These are phyloP conservation scores for Bassia scoparia DNA, from an alignment of 148 eudicot species.

Conservation along the genomic window DNA sequence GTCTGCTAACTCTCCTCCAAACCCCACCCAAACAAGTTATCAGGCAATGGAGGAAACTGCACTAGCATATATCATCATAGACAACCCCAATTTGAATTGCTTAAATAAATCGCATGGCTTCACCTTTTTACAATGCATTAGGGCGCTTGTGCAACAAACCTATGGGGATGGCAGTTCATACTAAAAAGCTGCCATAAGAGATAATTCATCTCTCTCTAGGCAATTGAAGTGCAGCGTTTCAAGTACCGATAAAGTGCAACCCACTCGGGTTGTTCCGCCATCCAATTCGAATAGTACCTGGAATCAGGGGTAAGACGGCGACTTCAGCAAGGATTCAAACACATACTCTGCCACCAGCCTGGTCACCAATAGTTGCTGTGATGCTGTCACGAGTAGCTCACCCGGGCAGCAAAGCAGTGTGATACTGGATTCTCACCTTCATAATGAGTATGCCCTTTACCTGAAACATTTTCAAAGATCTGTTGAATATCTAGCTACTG, in stretches of 20 bases:
- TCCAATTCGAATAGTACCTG: too few species aligned
- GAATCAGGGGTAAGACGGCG: too few species aligned
- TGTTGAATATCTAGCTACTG: too few species aligned
- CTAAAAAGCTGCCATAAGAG: constrained; percentile 88
- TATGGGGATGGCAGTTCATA: constrained; percentile 93
- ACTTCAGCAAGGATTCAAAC: too few species aligned
- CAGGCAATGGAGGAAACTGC: constrained; percentile 96
- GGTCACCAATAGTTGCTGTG: too few species aligned
- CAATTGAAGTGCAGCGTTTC: constrained; percentile 72
- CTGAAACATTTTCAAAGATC: too few species aligned
- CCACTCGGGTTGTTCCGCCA: constrained; percentile 92
- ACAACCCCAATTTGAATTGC: constrained; percentile 53
- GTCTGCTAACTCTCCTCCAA: constrained; percentile 65
- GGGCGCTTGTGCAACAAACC: constrained; percentile 85
- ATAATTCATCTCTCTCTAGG: constrained; percentile 90
- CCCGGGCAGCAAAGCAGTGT: too few species aligned
- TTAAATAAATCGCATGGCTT: constrained; percentile 91
- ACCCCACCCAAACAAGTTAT: constrained; percentile 88
- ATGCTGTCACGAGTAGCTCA: too few species aligned
- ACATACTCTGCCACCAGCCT: too few species aligned
- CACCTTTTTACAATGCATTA: constrained; percentile 74
- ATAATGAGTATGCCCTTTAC: too few species aligned
- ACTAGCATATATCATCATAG: constrained; percentile 90
- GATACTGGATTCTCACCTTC: too few species aligned
- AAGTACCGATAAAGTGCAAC: constrained; percentile 84